Base-by-base conservation (phyloP, 225 moss, liverwort and hornwort genomes). In the Sphagnum tenellum region DNA sequence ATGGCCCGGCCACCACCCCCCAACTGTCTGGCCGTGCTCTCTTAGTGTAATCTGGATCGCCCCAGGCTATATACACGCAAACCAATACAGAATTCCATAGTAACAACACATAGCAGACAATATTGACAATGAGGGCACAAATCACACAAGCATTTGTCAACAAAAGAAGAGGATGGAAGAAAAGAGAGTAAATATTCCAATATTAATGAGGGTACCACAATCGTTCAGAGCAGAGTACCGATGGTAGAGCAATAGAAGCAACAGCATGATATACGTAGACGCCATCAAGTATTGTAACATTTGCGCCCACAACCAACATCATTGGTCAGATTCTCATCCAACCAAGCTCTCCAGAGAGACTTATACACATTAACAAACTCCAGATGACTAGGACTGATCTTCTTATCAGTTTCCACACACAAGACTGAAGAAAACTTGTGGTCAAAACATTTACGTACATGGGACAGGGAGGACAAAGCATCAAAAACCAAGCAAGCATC, bases 11-110 rank as follows among this genome's bases (percentile, higher is more conserved):
- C 84, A 59, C 66, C 72, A 59, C 29, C 45, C 73, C 72, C 44
- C 72, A 69, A 86, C 89, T 98, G 68, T 76, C 78, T 77, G 83
- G 75, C 79, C 78, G 69, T 54, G 81, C 68, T 66, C 79, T 74
- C 48, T 81, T 84, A 88, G 81, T 8, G 69, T 7, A 47, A 12
- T 5, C 11, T 29, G 3, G 49, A 56, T 3, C 10, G 69, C 14
- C 1, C 69, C 4, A 7, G 8, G 13, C 48, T 53, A 67, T 0
- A 6, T 57, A 55, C 0, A 44, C 12, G 63, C 50, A 3, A 11
- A 12, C 8, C 46, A 49, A 0, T 29, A 3, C 50, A 61, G 5
- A 11, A 46, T 12, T 53, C 50, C 9, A 0, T 53, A 47, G 44
- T 56, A 14, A 1, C 2, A 64, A 13, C 53, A 29, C 29, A 29